phyloP scores from a whole-genome alignment of 345 rosid genomes.

The Cardiospermum halicacabum region DNA sequence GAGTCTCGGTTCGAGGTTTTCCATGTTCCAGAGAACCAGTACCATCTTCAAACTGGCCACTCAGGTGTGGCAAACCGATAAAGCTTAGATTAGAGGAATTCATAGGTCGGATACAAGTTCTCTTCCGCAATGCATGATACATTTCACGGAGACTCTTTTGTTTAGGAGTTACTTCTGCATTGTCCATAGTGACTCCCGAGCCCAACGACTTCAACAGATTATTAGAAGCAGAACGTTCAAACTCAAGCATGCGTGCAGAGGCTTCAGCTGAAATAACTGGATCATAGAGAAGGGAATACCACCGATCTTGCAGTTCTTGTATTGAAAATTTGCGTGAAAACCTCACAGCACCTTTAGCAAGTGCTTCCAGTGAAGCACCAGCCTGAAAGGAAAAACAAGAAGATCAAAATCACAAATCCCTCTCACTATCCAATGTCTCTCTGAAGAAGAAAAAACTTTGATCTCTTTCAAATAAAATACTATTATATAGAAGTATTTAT shows the following conservation, averaged over 20 bases:
- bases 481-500: not conserved
- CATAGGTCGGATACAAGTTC: conserved; percentile 14
- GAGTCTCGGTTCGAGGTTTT: not conserved
- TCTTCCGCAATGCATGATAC: conserved; percentile 30
- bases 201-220: conserved; percentile 23
- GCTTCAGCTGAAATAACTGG: conserved; percentile 83
- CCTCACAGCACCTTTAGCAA: conserved; percentile 92
- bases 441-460: not conserved
- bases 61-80: conserved; percentile 14
- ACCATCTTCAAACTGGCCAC: not conserved
- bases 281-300: conserved; percentile 89
- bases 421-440: not conserved
- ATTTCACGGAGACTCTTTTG: conserved; percentile 33
- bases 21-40: conserved; percentile 11
- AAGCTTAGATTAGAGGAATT: conserved; percentile 7
- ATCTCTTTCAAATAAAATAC: not conserved
- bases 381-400: conserved; percentile 39
- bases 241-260: conserved; percentile 64
- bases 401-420: not conserved
- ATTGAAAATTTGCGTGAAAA: conserved; percentile 73
- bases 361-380: conserved; percentile 97
- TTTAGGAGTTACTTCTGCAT: conserved; percentile 20
- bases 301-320: conserved; percentile 73
- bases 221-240: conserved; percentile 32
- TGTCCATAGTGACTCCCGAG: conserved; percentile 24